Base-by-base conservation (phyloP, 2,329 filamentous ascomycete species). In the Xylaria sp. region DNA sequence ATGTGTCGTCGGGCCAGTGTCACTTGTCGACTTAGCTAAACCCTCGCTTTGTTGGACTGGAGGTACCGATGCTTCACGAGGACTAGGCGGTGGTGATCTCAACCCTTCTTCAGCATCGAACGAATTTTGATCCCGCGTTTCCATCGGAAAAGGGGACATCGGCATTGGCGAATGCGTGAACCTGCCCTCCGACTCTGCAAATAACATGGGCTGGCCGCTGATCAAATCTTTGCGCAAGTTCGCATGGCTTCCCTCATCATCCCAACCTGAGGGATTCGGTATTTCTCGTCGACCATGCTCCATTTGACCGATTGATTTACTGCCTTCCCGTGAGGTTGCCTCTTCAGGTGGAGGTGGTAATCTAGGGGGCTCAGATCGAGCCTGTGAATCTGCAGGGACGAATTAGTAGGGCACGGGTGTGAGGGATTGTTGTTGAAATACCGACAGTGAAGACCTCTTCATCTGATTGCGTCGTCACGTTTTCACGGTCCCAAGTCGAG, bases 61-160 rank as follows among this genome's bases (percentile, higher is more conserved):
- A 30, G 55, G 35, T 44, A 59, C 60, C 42, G 55, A 52, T 60
- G 35, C 19, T 2, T 55, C 48, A 11, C 47, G 18, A 19, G 58
- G 58, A 9, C 18, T 54, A 2, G 23, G 9, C 7, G 55, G 55
- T 13, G 30, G 18, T 4, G n/a, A 47, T 42, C 49, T 37, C 2
- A 37, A 18, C 4, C 52, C 55, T 4, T 63, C 59, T 5, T 19
- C 11, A 13, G n/a, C 48, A 18, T 42, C 2, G 4, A 48, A 44
- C 18, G 5, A 74, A 71, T 0, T 73, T 75, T n/a, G n/a, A n/a
- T n/a, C n/a, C n/a, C 66, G 66, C 1, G 68, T 67, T 44, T 71
- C 67, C 13, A 72, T 70, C 5, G 50, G 65, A 52, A 57, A 62
- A 42, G 49, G 63, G 23, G 34, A 61, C 39, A 2, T 55, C 37